These are phyloP conservation scores for Ochetophila trinervis DNA, from an alignment of 306 rosid genomes.

Conservation along the genomic window DNA sequence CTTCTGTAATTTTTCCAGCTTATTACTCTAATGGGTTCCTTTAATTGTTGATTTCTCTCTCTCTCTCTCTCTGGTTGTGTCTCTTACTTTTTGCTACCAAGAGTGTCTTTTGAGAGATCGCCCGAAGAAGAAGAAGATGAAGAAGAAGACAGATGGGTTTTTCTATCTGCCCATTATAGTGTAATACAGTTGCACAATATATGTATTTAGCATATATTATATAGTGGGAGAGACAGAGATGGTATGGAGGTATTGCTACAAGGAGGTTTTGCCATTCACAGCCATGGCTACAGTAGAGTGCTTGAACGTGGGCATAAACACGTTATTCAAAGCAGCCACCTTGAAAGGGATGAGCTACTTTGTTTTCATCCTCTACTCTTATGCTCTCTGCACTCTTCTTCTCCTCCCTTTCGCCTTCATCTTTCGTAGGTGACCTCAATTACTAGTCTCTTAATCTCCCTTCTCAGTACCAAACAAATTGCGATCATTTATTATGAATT, in stretches of 20 bases:
- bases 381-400: conserved; percentile 34
- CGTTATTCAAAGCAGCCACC: conserved; percentile 54
- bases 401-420: conserved; percentile 46
- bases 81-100: too few species aligned
- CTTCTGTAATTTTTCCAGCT: too few species aligned
- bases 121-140: too few species aligned
- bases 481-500: not conserved
- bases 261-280: conserved; percentile 43
- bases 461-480: not conserved
- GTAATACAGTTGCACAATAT: too few species aligned
- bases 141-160: too few species aligned
- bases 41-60: too few species aligned
- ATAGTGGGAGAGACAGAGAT: not conserved
- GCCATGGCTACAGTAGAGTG: conserved; percentile 48
- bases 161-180: too few species aligned
- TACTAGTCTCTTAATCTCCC: not conserved
- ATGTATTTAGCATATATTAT: too few species aligned
- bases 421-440: conserved; percentile 33
- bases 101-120: too few species aligned
- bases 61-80: too few species aligned
- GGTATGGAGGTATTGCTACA: conserved; percentile 24
- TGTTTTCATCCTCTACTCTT: conserved; percentile 49
- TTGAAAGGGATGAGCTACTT: conserved; percentile 44
- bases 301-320: conserved; percentile 40
- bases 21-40: too few species aligned